A percentile compares a stretch with the other conserved stretches of the same genome.
phyloP scores from a whole-genome alignment of 192 early-diverging fungal genomes.

The Dissophora globulifera region DNA sequence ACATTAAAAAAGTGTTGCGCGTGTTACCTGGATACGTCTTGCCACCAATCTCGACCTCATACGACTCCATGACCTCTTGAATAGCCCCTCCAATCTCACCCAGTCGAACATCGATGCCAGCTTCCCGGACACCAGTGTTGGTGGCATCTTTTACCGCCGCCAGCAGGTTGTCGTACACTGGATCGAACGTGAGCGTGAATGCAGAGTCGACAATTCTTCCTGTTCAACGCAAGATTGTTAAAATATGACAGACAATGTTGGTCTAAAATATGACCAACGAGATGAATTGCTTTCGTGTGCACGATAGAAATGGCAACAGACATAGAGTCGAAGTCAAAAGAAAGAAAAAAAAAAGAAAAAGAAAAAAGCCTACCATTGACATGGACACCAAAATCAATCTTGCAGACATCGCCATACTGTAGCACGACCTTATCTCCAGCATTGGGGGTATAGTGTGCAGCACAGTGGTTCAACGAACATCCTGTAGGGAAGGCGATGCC shows the following conservation, averaged over 20 bases:
- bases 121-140: constrained; percentile 92
- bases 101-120: constrained; percentile 95
- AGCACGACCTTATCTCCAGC: constrained; percentile 92
- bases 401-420: constrained; percentile 90
- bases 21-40: constrained; percentile 83
- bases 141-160: constrained; percentile 95
- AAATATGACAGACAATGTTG: too few species aligned
- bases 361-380: constrained; percentile 71
- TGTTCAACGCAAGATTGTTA: constrained; percentile 1
- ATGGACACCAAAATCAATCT: constrained; percentile 97
- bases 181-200: constrained; percentile 93
- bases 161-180: constrained; percentile 84
- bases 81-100: constrained; percentile 95
- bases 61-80: constrained; percentile 98
- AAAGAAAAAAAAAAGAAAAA: constrained; percentile 10
- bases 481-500: constrained; percentile 97
- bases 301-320: too few species aligned
- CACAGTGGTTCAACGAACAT: constrained; percentile 90
- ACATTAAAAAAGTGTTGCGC: constrained; percentile 9
- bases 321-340: too few species aligned
- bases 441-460: constrained; percentile 98
- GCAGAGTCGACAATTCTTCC: constrained; percentile 95
- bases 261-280: too few species aligned
- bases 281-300: too few species aligned
- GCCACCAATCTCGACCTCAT: constrained; percentile 93